phyloP scores from a whole-genome alignment of 106 monocot species.

The Allium fistulosum region DNA sequence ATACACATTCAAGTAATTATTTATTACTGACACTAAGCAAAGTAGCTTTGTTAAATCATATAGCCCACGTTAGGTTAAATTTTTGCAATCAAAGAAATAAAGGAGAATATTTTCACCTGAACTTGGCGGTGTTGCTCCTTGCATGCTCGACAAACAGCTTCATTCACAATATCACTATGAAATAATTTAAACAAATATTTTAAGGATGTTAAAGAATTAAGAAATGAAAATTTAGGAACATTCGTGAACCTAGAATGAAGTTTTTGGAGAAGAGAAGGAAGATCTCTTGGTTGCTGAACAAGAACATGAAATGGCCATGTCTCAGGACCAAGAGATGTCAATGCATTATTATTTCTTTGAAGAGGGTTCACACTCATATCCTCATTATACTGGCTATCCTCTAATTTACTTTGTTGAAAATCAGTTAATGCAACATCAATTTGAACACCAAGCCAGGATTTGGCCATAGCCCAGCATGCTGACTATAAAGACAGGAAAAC shows the following conservation, averaged over 20 bases:
- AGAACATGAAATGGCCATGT: constrained; percentile 79
- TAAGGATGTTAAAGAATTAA: not conserved
- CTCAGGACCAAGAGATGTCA: constrained; percentile 43
- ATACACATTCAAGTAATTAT: not conserved
- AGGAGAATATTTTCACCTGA: constrained; percentile 35
- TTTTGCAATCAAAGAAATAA: no score
- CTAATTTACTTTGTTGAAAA: constrained; percentile 41
- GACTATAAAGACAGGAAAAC: constrained; percentile 41
- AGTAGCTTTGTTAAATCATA: not conserved
- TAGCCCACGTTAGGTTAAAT: no score
- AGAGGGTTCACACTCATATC: constrained; percentile 32
- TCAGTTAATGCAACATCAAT: constrained; percentile 57
- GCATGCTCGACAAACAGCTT: constrained; percentile 78
- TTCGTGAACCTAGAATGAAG: constrained; percentile 74
- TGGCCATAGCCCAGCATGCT: constrained; percentile 97
- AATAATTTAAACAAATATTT: constrained; percentile 8
- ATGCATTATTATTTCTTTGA: constrained; percentile 14
- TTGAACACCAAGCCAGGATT: constrained; percentile 91
- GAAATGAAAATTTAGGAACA: not conserved
- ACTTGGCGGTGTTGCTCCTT: constrained; percentile 94
- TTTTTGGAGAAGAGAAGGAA: constrained; percentile 86
- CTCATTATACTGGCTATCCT: constrained; percentile 39
- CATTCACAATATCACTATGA: constrained; percentile 81
- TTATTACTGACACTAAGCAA: not conserved
- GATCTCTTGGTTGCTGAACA: constrained; percentile 87